Evolutionary conservation across 1,284 basidiomycete species (phyloP), one percentile per base, ranked within the genome.

Genomic region (Apiotrichum gracile): DNA sequence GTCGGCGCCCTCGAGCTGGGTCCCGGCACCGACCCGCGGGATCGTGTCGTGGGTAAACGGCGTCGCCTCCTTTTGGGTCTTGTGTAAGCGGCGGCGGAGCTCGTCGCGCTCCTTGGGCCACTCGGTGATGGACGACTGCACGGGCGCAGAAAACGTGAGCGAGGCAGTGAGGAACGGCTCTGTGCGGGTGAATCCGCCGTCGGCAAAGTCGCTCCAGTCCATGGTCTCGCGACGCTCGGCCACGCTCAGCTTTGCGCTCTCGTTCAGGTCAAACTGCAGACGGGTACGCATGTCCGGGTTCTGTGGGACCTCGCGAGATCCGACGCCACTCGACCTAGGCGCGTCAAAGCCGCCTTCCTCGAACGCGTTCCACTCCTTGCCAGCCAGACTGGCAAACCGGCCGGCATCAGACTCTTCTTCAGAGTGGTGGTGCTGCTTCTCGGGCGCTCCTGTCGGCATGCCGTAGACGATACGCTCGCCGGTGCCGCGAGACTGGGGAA

Each of bases 291-390:
- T 68, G 42, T 65, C 67, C 9, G 31, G 38, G 40, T 47, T 49
- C 31, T 83, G 80, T 47, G 82, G 78, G 2, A 73, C 6, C n/a
- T 27, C 25, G 24, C 64, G 37, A 12, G 70, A 27, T 79, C 33
- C 31, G 24, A 46, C 44, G 13, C 33, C 34, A 14, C 35, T 27
- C 22, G 34, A 22, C n/a, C 46, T 34, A 1, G 46, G 67, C 16
- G 77, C 77, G 37, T 83, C 82, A 60, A 93, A 92, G 0, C 90
- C 90, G 68, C 82, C 78, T 37, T 80, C 77, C 77, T 91, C 88
- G 64, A 93, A 93, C 68, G 87, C 84, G 13, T 87, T 87, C 90
- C 90, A 93, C 67, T 85, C 87, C 60, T 90, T 77, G 58, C 91
- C 88, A 0, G 88, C 87, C 61, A 92, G 67, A 55, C 82, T 88